Base-by-base conservation (phyloP, 768 basidiomycete species). In the Pulveroboletus sp. region DNA sequence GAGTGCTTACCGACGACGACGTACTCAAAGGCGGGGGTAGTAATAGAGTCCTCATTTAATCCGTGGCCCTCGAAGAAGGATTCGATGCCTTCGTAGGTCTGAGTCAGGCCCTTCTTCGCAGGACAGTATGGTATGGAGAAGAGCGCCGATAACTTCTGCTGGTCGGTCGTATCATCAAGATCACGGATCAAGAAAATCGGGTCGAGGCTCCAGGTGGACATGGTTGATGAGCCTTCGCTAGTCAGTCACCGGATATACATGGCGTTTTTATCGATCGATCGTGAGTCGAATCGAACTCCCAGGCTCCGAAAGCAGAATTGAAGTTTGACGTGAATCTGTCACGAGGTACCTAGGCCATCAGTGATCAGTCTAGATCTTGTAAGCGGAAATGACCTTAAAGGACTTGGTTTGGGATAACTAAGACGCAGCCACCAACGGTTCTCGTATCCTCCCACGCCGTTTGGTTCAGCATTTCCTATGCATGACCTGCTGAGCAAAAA, bases 1-100 rank as follows among this genome's bases (percentile, higher is more conserved):
- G 14, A 40, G 11, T 26, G 43, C 49, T 27, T 12, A 57, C 55
- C 55, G 3, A 56, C 42, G 20, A 56, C 42, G 23, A 56, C 38
- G 32, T 57, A 56, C 24, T 57, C 55, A 32, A 57, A 56, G 45
- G 12, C 2, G 5, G 12, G 5, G 17, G 10, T 13, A 3, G 19
- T 6, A 16, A 8, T 8, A 12, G 14, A 8, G 32, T 26, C 29
- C 6, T 24, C n/a, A 5, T 26, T 4, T 4, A 46, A 9, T 35
- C 31, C 49, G 37, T 38, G 40, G 13, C 12, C 29, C 5, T 40
- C 46, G 8, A 56, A 16, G n/a, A 4, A 39, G 16, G 45, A 43
- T 31, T 31, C 31, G 14, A 56, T 43, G 16, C 38, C 32, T 22
- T 57, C 27, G 17, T 7, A 31, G 4, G 26, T 47, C 4, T 20